Conservation (phyloP, 176 grass and related monocot species). For the Zoysia pacifica region DNA sequence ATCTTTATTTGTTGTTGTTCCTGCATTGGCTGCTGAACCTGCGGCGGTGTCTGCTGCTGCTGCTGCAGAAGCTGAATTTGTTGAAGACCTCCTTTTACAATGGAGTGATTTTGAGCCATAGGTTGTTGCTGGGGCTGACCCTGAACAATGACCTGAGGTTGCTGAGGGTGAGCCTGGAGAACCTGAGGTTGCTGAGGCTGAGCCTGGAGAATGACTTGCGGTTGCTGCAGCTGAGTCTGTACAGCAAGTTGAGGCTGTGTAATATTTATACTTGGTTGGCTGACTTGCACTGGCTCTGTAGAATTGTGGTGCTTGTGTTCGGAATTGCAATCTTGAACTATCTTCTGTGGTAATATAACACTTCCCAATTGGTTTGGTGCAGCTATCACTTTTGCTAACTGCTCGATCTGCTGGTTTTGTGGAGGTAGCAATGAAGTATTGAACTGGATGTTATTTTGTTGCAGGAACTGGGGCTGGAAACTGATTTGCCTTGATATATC, state of each 20-base stretch:
- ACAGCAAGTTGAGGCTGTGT: constrained; percentile 43
- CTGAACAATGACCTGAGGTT: constrained; percentile 47
- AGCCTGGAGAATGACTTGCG: constrained; percentile 49
- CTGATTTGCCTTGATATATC: constrained; percentile 67
- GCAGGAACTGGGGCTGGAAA: constrained; percentile 61
- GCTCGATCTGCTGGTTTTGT: constrained; percentile 58
- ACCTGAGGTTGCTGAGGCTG: constrained; percentile 57
- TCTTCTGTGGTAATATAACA: constrained; percentile 44
- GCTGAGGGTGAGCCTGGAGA: constrained; percentile 41
- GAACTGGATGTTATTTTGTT: constrained; percentile 74
- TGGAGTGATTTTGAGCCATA: constrained; percentile 50
- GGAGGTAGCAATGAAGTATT: constrained; percentile 48
- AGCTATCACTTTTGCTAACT: constrained; percentile 47
- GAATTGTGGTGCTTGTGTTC: constrained; percentile 46
- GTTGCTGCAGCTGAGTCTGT: constrained; percentile 52
- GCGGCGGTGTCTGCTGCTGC: constrained; percentile 49
- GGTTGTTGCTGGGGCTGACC: constrained; percentile 59
- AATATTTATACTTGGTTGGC: constrained; percentile 40
- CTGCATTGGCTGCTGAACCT: constrained; percentile 50
- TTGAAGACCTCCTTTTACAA: constrained; percentile 48
- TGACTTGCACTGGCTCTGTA: constrained; percentile 43
- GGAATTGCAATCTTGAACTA: constrained; percentile 45
- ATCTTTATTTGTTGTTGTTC: constrained; percentile 56
- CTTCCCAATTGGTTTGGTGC: constrained; percentile 47
- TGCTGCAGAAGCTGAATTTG: constrained; percentile 60